Conservation (phyloP, 2,329 filamentous ascomycete species). For the Colletotrichum paranaense region DNA sequence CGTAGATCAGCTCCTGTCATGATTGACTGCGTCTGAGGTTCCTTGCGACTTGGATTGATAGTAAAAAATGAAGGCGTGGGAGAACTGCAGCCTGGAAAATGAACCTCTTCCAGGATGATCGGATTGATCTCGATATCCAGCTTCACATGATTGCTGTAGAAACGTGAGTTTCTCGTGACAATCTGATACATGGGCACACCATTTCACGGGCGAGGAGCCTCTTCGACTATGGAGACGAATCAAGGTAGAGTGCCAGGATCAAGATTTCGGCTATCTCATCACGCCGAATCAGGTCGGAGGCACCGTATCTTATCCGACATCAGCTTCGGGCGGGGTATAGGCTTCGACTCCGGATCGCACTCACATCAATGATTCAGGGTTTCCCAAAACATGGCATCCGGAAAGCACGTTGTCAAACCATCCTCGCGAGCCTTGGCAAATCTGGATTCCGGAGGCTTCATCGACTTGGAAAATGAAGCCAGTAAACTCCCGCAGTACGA, state of each 20-base stretch:
- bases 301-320: neutral
- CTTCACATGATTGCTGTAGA: neutral
- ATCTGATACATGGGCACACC: neutral
- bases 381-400: neutral
- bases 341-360: neutral
- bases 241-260: neutral
- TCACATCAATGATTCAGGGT: neutral
- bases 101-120: neutral
- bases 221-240: neutral
- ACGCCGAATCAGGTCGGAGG: neutral
- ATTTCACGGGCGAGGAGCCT: neutral
- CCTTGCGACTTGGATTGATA: neutral
- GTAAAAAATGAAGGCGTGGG: neutral
- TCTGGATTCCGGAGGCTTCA: conserved; percentile 1
- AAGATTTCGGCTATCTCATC: neutral
- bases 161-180: neutral
- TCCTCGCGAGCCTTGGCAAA: conserved; percentile 14
- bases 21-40: neutral
- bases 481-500: conserved; percentile 8
- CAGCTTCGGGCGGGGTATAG: conserved; percentile 9
- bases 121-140: neutral
- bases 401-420: neutral
- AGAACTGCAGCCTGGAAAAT: neutral
- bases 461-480: conserved; percentile 15
- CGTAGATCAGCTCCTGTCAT: neutral